Percentiles rank a stretch among this genome's conserved stretches.
These are phyloP conservation scores for Bretschneidera sinensis DNA, from an alignment of 345 rosid species.

Conservation along the genomic window DNA sequence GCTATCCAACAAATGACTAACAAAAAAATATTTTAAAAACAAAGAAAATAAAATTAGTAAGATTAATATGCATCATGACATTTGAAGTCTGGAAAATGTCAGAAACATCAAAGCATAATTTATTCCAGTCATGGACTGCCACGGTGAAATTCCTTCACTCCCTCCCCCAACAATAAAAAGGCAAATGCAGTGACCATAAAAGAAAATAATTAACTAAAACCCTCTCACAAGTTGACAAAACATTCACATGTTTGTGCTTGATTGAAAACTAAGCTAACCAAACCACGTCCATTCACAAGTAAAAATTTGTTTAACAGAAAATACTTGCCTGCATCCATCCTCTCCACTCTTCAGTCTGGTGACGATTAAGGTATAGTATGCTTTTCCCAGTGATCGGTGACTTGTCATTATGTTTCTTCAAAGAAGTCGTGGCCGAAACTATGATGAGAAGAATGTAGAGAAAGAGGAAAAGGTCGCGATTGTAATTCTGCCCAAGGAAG, in stretches of 20 bases:
- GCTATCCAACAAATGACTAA: too few relatives aligned
- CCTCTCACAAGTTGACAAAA: too few relatives aligned
- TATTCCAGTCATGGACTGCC: too few relatives aligned
- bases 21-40: too few relatives aligned
- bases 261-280: background rate
- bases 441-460: conserved; percentile 80
- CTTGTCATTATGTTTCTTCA: conserved; percentile 76
- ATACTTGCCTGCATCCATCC: conserved; percentile 99
- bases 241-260: background rate
- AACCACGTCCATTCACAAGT: background rate
- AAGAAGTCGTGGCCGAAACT: conserved; percentile 82
- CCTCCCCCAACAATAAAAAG: too few relatives aligned
- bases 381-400: conserved; percentile 76
- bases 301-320: conserved; percentile 13
- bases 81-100: too few relatives aligned
- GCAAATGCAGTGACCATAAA: too few relatives aligned
- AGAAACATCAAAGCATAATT: too few relatives aligned
- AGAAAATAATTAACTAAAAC: too few relatives aligned
- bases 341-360: conserved; percentile 99
- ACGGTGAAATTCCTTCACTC: too few relatives aligned
- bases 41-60: too few relatives aligned
- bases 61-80: too few relatives aligned
- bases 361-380: conserved; percentile 77
- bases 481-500: conserved; percentile 67
- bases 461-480: conserved; percentile 89